phyloP scores from a whole-genome alignment of 805 yeast genomes.

The Barnettozyma wickerhamii region DNA sequence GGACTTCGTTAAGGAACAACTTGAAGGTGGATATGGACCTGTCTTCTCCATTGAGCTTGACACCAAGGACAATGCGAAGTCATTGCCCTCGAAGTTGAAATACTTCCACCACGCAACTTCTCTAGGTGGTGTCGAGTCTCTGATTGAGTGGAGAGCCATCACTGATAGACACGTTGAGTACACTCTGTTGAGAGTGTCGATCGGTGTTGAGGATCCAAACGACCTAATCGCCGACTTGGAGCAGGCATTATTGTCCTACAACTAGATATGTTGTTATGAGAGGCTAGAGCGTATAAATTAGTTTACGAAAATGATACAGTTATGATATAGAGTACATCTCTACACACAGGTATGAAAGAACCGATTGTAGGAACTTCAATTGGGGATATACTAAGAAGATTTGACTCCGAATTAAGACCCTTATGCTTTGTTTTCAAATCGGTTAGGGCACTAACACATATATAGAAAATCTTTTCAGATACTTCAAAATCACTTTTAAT shows the following conservation, averaged over 20 bases:
- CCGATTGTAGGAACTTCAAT: no score
- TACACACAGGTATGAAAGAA: no score
- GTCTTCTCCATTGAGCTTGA: constrained; percentile 63
- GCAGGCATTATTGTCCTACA: constrained; percentile 40
- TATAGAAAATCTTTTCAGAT: no score
- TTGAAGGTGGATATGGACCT: constrained; percentile 65
- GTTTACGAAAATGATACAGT: neutral
- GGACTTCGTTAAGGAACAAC: constrained; percentile 58
- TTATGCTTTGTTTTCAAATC: no score
- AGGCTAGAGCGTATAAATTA: no score
- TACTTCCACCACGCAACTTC: constrained; percentile 90
- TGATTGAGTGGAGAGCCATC: constrained; percentile 87
- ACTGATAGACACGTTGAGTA: constrained; percentile 55
- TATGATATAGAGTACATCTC: neutral
- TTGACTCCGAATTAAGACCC: no score
- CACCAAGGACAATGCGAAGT: constrained; percentile 50
- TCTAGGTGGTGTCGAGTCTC: constrained; percentile 86
- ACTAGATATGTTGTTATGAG: no score
- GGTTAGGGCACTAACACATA: neutral
- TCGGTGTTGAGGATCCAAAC: constrained; percentile 73
- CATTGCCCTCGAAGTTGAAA: constrained; percentile 59
- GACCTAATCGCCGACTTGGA: constrained; percentile 74
- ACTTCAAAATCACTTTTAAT: neutral
- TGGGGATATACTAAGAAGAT: no score
- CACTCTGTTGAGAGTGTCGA: constrained; percentile 64